These are phyloP conservation scores for Nepenthes alata DNA, from an alignment of 179 eudicot genomes.

Conservation along the genomic window DNA sequence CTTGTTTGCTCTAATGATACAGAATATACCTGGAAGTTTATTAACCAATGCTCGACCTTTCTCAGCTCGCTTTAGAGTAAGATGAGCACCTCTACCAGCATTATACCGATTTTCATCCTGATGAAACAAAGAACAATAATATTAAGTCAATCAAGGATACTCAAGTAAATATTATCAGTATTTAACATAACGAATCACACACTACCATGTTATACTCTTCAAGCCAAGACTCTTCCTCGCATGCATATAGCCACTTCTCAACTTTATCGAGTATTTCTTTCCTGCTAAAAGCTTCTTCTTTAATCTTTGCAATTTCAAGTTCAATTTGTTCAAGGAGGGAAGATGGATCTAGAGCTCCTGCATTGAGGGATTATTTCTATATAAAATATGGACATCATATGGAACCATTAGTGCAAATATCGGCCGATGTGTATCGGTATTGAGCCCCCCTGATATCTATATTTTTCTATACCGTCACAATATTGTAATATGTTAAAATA, in stretches of 20 bases:
- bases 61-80: slow-evolving; percentile 88
- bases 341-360: slow-evolving; percentile 75
- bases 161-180: not conserved
- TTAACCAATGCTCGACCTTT: slow-evolving; percentile 74
- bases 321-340: slow-evolving; percentile 73
- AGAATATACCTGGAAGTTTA: slow-evolving; percentile 68
- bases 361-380: not conserved
- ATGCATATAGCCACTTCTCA: slow-evolving; percentile 86
- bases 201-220: slow-evolving; percentile 77
- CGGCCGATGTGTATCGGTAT: too few species aligned
- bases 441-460: too few species aligned
- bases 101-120: slow-evolving; percentile 92
- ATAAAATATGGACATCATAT: not conserved
- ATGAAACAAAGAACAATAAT: slow-evolving; percentile 6
- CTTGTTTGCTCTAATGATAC: not conserved
- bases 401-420: too few species aligned
- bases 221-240: slow-evolving; percentile 97
- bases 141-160: not conserved
- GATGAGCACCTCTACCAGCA: slow-evolving; percentile 94
- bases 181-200: not conserved
- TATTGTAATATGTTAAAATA: too few species aligned
- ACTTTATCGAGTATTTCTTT: slow-evolving; percentile 83
- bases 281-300: slow-evolving; percentile 86
- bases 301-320: slow-evolving; percentile 54
- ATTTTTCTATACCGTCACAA: too few species aligned